Evolutionary conservation across 2,329 filamentous ascomycete genomes (phyloP), one percentile per base, ranked within the genome.

Genomic region (Rutstroemia sp.): DNA sequence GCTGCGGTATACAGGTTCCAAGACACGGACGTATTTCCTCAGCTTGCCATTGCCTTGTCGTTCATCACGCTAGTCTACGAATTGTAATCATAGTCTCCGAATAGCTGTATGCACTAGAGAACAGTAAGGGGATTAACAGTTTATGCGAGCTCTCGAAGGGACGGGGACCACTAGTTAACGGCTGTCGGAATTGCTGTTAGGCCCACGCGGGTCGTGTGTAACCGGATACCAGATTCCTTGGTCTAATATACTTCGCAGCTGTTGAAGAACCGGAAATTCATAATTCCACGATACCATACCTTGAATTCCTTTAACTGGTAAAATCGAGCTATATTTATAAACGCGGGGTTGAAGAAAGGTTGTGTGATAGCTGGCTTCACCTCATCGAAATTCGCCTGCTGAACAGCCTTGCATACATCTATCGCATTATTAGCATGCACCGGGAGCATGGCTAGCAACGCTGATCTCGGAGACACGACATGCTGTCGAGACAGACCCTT

Each of bases 401-500:
- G 37, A 42, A 25, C 50, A 57, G 54, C 54, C 49, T 53, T 57
- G 54, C 54, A 57, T 57, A 57, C 49, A 53, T 57, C 19, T 19
- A 45, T 45, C 42, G 23, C 7, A 30, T 30, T 30, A 21, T 45
- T 57, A 44, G 44, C 49, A 53, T 54, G 54, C 54, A 54, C 49
- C 19, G 51, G 14, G n/a, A 38, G 48, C 54, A 38, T 56, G 54
- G 34, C 27, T 49, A 34, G 21, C 44, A 56, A 52, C 49, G 54
- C 41, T 56, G 54, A 56, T 56, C 54, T 56, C 39, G 39, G 52
- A 37, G 39, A 56, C 54, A 56, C 49, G 42, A 38, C 54, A 46
- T 56, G 54, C 39, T 45, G 49, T 49, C 16, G 23, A 41, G 27
- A 45, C 52, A 49, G 50, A 41, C 46, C 48, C 44, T 38, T 18